phyloP scores from a whole-genome alignment of 2,329 filamentous ascomycete species.

The Fusarium keratoplasticum region DNA sequence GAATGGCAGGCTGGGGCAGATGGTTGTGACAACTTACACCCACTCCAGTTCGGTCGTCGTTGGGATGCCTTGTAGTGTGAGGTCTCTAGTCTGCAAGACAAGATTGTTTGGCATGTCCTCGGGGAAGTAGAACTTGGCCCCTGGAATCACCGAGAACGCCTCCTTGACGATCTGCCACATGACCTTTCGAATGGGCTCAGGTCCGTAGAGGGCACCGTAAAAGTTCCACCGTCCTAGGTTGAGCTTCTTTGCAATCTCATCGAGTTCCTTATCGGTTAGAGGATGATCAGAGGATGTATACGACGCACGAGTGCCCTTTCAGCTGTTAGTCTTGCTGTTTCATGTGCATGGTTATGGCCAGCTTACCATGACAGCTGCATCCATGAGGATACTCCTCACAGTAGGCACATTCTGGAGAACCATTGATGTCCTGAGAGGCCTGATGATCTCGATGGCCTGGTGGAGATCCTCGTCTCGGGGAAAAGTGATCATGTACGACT shows the following conservation, averaged over 20 bases:
- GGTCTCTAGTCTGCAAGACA: slow-evolving; percentile 25
- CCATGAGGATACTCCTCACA: slow-evolving; percentile 29
- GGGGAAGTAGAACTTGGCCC: slow-evolving; percentile 36
- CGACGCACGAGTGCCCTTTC: slow-evolving; percentile 4
- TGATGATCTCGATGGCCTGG: slow-evolving; percentile 35
- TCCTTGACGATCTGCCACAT: slow-evolving; percentile 34
- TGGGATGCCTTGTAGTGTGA: slow-evolving; percentile 32
- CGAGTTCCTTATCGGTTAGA: slow-evolving; percentile 17
- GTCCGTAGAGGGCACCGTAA: slow-evolving; percentile 37
- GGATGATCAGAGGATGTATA: slow-evolving; percentile 22
- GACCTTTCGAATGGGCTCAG: slow-evolving; percentile 25
- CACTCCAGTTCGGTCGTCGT: slow-evolving; percentile 34
- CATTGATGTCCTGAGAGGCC: slow-evolving; percentile 35
- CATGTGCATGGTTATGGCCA: rapidly evolving
- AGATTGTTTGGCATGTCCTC: slow-evolving; percentile 33
- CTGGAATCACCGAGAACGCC: slow-evolving; percentile 30
- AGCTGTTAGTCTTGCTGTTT: background rate
- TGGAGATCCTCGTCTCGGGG: slow-evolving; percentile 36
- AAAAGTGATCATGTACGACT: slow-evolving; percentile 37
- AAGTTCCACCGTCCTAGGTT: slow-evolving; percentile 40
- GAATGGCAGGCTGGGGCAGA: no score
- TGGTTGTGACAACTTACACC: slow-evolving; percentile 23
- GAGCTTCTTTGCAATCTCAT: slow-evolving; percentile 31
- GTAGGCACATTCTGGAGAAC: slow-evolving; percentile 38
- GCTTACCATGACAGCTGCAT: slow-evolving; percentile 34